Conservation (phyloP, 139 green algal genomes). For the Coelastrella sp. region DNA sequence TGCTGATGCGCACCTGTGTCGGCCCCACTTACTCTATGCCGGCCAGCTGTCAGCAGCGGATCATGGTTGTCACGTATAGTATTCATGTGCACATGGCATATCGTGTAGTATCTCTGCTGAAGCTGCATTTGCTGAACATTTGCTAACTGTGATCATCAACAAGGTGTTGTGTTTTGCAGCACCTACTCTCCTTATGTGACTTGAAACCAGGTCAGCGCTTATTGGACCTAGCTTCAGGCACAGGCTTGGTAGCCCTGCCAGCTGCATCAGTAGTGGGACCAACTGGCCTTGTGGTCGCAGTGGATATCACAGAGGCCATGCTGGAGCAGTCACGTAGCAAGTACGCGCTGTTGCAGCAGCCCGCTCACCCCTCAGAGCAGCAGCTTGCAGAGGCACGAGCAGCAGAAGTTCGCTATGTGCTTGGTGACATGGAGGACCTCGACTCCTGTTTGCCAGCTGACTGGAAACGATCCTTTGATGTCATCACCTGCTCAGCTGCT, state of each 20-base stretch:
- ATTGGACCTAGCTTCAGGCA: slow-evolving; percentile 21
- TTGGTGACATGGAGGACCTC: slow-evolving; percentile 5
- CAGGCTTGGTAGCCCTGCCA: slow-evolving; percentile 13
- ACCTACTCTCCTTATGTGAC: background rate
- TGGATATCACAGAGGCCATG: slow-evolving; percentile 18
- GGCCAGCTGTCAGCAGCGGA: no score
- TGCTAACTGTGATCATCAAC: no score
- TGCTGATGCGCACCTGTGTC: background rate
- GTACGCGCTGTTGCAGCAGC: background rate
- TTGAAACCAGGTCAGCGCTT: background rate
- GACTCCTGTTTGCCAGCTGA: background rate
- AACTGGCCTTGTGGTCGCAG: background rate
- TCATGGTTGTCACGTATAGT: no score
- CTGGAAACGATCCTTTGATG: slow-evolving; percentile 6
- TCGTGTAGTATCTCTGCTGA: no score
- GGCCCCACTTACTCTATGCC: no score
- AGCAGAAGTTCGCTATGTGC: background rate
- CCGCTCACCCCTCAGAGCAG: background rate
- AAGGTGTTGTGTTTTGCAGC: no score
- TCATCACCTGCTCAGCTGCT: slow-evolving; percentile 30
- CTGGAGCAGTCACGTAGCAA: slow-evolving; percentile 10
- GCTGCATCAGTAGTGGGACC: slow-evolving; percentile 1
- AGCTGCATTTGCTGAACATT: no score
- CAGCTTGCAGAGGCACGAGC: no score
- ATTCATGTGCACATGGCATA: no score